These are phyloP conservation scores for Tulasnella sp. DNA, from an alignment of 768 basidiomycete species.

Conservation along the genomic window DNA sequence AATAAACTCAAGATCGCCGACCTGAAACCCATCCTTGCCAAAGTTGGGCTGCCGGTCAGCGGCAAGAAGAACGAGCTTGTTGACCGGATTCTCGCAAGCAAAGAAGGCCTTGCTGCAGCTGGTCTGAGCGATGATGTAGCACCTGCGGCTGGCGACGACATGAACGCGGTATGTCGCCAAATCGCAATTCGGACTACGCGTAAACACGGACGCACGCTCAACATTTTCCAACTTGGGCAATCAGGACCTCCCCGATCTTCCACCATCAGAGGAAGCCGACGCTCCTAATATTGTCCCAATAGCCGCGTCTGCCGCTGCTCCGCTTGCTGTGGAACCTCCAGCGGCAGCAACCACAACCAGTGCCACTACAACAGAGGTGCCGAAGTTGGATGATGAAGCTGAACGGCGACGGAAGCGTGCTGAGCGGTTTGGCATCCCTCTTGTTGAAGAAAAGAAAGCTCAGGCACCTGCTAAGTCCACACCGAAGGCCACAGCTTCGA, in stretches of 20 bases:
- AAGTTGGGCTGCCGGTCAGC: conserved; percentile 14
- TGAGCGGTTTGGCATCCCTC: conserved; percentile 16
- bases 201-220: not conserved
- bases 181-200: not conserved
- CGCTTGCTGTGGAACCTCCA: not conserved
- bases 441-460: not conserved
- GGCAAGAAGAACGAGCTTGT: conserved; percentile 24
- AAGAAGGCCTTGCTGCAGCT: conserved; percentile 1
- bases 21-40: conserved; percentile 21
- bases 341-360: not conserved
- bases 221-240: not conserved
- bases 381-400: not conserved
- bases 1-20: conserved; percentile 22
- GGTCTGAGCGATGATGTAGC: not conserved
- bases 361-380: not conserved
- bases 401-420: conserved; percentile 8
- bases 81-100: conserved; percentile 17
- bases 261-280: not conserved
- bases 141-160: not conserved
- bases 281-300: not conserved
- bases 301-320: not conserved
- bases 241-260: not conserved
- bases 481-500: not conserved
- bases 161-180: not conserved
- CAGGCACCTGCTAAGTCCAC: not conserved